Evolutionary conservation across 208 protist genomes (phyloP).

Genomic region (Wallacemonas sp.): DNA sequence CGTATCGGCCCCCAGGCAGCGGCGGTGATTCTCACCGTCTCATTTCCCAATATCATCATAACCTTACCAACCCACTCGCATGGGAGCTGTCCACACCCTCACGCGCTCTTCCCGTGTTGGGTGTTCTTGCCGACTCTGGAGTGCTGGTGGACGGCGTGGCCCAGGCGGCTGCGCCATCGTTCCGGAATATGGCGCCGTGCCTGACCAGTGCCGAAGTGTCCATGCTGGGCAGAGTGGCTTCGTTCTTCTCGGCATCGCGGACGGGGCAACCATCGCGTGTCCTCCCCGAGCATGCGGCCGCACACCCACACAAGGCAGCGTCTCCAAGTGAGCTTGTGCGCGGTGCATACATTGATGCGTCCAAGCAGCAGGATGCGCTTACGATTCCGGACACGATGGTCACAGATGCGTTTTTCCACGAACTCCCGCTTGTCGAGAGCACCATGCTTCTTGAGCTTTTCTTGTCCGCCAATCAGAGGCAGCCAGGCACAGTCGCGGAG

Average conservation of each 20-base stretch:
- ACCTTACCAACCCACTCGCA: constrained; percentile 1
- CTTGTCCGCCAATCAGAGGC: constrained; percentile 1
- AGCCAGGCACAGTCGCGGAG: background rate
- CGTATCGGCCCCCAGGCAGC: background rate
- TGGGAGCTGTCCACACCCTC: constrained; percentile 80
- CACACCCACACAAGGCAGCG: background rate
- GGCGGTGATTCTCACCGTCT: constrained; percentile 8
- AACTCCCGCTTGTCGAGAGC: constrained; percentile 17
- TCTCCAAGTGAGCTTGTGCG: constrained; percentile 26
- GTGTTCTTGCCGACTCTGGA: constrained; percentile 51
- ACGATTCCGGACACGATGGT: background rate
- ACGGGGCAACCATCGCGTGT: background rate
- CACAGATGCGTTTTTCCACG: constrained; percentile 19
- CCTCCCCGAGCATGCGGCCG: background rate
- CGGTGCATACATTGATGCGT: constrained; percentile 13
- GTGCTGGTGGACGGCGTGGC: constrained; percentile 62
- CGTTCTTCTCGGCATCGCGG: constrained; percentile 28
- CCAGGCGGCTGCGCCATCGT: constrained; percentile 31
- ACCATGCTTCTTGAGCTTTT: constrained; percentile 45
- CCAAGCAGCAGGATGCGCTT: background rate
- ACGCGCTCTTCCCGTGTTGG: constrained; percentile 50
- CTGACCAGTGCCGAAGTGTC: constrained; percentile 60
- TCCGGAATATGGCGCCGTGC: constrained; percentile 50
- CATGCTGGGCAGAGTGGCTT: constrained; percentile 39
- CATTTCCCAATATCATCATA: constrained; percentile 5